These are phyloP conservation scores for Monosporozyma aerobia DNA, from an alignment of 805 yeast genomes.

Conservation along the genomic window DNA sequence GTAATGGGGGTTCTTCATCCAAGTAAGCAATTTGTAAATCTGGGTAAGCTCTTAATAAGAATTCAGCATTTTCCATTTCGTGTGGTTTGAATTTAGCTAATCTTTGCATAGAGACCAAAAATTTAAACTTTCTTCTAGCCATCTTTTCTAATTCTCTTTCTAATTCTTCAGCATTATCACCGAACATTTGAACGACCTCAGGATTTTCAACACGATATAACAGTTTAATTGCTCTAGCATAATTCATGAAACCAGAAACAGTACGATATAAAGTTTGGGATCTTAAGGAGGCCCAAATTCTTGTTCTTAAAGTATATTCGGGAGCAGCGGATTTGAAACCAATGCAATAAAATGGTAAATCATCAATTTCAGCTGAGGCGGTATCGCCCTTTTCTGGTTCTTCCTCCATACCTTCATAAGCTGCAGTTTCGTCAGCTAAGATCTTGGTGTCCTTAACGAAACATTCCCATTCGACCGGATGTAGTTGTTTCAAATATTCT, in stretches of 20 bases:
- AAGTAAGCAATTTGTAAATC: slow-evolving; percentile 84
- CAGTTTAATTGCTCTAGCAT: slow-evolving; percentile 89
- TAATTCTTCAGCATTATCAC: slow-evolving; percentile 94
- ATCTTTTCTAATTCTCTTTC: slow-evolving; percentile 90
- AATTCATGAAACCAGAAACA: slow-evolving; percentile 97
- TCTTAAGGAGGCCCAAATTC: slow-evolving; percentile 98
- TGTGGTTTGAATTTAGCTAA: slow-evolving; percentile 61
- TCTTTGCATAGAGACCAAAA: slow-evolving; percentile 82
- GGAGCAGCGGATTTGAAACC: slow-evolving; percentile 98
- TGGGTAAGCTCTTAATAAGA: slow-evolving; percentile 74
- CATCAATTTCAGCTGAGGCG: slow-evolving; percentile 77
- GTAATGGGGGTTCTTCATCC: slow-evolving; percentile 81
- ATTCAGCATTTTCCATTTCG: slow-evolving; percentile 73
- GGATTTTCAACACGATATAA: slow-evolving; percentile 92
- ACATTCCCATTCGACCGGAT: slow-evolving; percentile 96
- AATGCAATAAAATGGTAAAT: slow-evolving; percentile 87
- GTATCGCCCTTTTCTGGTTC: slow-evolving; percentile 53
- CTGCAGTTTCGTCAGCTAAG: slow-evolving; percentile 89
- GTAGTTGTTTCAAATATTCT: slow-evolving; percentile 89
- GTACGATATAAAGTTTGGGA: slow-evolving; percentile 96
- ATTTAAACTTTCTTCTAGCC: slow-evolving; percentile 77
- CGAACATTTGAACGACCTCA: slow-evolving; percentile 93
- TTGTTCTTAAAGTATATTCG: slow-evolving; percentile 87
- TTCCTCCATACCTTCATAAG: slow-evolving; percentile 40
- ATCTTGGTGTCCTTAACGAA: slow-evolving; percentile 94